These are phyloP conservation scores for Schizophyllum amplum DNA, from an alignment of 1,284 basidiomycete genomes.

Conservation along the genomic window DNA sequence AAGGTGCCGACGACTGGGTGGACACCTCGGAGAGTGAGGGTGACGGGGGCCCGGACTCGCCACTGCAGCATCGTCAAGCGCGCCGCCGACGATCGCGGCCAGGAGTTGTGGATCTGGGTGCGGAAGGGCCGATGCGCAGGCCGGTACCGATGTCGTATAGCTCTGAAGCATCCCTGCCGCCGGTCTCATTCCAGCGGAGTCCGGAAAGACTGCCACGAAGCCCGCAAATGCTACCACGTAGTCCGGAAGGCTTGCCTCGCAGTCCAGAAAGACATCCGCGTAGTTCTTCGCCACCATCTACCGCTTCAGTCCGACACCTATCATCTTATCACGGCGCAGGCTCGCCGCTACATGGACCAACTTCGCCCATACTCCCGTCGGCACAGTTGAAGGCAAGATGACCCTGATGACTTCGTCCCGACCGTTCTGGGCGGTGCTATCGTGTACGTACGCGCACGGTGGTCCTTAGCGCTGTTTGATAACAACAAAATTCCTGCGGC, in stretches of 20 bases:
- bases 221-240: too few relatives aligned
- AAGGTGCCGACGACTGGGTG: neutral
- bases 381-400: neutral
- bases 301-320: neutral
- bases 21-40: neutral
- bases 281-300: neutral
- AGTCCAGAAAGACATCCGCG: neutral
- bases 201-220: too few relatives aligned
- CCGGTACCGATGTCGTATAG: neutral
- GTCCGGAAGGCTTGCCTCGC: neutral
- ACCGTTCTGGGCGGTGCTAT: too few relatives aligned
- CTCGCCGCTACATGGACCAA: neutral
- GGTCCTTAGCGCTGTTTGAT: too few relatives aligned
- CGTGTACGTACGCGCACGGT: neutral
- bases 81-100: neutral
- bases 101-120: neutral
- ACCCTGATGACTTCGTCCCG: too few relatives aligned
- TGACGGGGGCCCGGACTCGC: neutral
- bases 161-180: neutral
- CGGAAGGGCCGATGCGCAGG: neutral
- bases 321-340: neutral
- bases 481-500: neutral
- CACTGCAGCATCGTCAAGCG: neutral
- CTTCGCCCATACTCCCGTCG: neutral
- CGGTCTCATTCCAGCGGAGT: too few relatives aligned